phyloP scores from a whole-genome alignment of 2,329 filamentous ascomycete species.

The Cyanodermella asteris region DNA sequence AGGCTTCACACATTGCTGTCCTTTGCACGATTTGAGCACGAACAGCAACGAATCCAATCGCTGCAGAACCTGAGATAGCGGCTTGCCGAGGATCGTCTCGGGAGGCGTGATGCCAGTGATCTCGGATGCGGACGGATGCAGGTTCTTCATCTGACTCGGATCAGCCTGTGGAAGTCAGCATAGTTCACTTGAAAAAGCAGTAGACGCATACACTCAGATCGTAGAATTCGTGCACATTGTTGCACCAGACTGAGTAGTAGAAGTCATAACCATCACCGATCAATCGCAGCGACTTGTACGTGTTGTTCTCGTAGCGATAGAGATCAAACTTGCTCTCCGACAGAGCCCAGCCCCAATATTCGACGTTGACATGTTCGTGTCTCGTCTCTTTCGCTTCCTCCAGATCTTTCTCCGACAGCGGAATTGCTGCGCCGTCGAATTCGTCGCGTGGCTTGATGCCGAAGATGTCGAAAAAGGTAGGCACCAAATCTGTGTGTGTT shows the following conservation, averaged over 20 bases:
- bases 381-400: background rate
- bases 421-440: conserved; percentile 1
- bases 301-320: conserved; percentile 22
- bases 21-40: conserved; percentile 39
- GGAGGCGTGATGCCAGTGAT: conserved; percentile 7
- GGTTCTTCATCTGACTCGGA: conserved; percentile 29
- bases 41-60: conserved; percentile 37
- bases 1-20: conserved; percentile 29
- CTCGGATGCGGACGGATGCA: conserved; percentile 11
- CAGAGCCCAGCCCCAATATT: conserved; percentile 1
- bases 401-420: background rate
- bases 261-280: conserved; percentile 33
- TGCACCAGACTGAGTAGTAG: conserved; percentile 49
- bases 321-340: background rate
- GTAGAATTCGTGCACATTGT: conserved; percentile 44
- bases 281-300: conserved; percentile 39
- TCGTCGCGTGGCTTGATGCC: conserved; percentile 7
- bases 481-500: conserved; percentile 41
- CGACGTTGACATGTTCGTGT: conserved; percentile 1
- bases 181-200: background rate
- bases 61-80: conserved; percentile 20
- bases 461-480: conserved; percentile 34
- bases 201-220: conserved; percentile 28
- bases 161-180: conserved; percentile 20
- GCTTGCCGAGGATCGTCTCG: conserved; percentile 14